Conservation (phyloP, 345 rosid genomes). For the Erodium maritimum region DNA sequence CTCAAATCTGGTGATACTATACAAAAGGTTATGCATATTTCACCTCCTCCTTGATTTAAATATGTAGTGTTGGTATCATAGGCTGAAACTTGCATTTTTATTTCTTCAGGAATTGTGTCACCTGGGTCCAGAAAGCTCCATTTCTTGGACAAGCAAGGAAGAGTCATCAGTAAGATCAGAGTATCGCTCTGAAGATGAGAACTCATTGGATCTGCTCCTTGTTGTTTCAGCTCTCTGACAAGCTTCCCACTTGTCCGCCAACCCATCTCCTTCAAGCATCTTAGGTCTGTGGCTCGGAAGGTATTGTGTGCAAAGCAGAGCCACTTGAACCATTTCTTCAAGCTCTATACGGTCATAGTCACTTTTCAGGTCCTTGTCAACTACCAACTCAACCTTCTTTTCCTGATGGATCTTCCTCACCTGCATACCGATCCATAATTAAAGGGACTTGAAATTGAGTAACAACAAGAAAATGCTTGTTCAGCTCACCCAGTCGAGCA, state of each 20-base stretch:
- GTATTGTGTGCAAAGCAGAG: slow-evolving; percentile 22
- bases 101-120: slow-evolving; percentile 1
- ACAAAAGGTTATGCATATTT: too few species aligned
- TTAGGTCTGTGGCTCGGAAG: slow-evolving; percentile 20
- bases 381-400: slow-evolving; percentile 14
- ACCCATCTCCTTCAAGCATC: slow-evolving; percentile 25
- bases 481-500: slow-evolving; percentile 74
- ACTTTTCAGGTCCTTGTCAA: slow-evolving; percentile 17
- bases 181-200: slow-evolving; percentile 11
- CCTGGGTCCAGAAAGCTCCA: slow-evolving; percentile 22
- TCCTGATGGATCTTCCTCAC: slow-evolving; percentile 17
- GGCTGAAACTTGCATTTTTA: too few species aligned
- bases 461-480: not conserved
- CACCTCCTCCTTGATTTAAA: too few species aligned
- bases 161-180: slow-evolving; percentile 17
- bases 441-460: not conserved
- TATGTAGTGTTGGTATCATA: too few species aligned
- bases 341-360: slow-evolving; percentile 14
- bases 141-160: slow-evolving; percentile 16
- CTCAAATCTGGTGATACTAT: too few species aligned
- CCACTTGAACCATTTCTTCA: slow-evolving; percentile 22
- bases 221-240: slow-evolving; percentile 9
- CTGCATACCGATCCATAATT: slow-evolving; percentile 1
- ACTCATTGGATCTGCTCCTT: slow-evolving; percentile 11
- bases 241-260: slow-evolving; percentile 27